Evolutionary conservation across 2,329 filamentous ascomycete genomes (phyloP).

Genomic region (Exserohilum turcica): DNA sequence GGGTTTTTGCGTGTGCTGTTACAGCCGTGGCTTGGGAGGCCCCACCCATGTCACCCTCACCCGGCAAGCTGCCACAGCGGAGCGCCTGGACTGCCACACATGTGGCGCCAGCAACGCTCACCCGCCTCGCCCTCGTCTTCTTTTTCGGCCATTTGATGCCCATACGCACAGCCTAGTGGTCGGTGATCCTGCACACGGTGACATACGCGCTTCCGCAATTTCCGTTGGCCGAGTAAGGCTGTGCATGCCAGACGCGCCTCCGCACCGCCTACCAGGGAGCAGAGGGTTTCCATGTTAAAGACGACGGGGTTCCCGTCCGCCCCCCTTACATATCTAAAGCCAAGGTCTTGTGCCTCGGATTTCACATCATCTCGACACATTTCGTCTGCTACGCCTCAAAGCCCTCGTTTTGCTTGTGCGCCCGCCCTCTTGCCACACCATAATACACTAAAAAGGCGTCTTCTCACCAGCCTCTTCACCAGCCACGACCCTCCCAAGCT

Average conservation of each 20-base stretch:
- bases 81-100: conserved; percentile 13
- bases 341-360: conserved; percentile 11
- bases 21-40: conserved; percentile 18
- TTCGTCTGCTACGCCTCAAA: conserved; percentile 13
- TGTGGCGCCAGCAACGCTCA: conserved; percentile 20
- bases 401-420: conserved; percentile 2
- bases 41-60: conserved; percentile 7
- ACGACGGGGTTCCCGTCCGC: background rate
- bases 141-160: conserved; percentile 1
- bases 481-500: conserved; percentile 15
- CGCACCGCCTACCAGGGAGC: too few species aligned
- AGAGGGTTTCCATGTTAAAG: conserved; percentile 1
- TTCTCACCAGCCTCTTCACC: conserved; percentile 22
- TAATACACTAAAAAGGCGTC: conserved; percentile 1
- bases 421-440: conserved; percentile 6
- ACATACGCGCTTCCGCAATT: conserved; percentile 4
- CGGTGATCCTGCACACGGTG: conserved; percentile 1
- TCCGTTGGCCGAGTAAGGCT: conserved; percentile 8
- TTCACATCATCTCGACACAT: conserved; percentile 8
- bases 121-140: background rate
- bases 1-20: conserved; percentile 12
- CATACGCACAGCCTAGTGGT: conserved; percentile 1
- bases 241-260: background rate
- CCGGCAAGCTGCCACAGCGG: background rate
- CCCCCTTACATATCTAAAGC: background rate